A percentile compares a stretch with the other conserved stretches of the same genome.
Evolutionary conservation across 345 rosid species (phyloP).

Genomic region (Euphorbia tirucalli): DNA sequence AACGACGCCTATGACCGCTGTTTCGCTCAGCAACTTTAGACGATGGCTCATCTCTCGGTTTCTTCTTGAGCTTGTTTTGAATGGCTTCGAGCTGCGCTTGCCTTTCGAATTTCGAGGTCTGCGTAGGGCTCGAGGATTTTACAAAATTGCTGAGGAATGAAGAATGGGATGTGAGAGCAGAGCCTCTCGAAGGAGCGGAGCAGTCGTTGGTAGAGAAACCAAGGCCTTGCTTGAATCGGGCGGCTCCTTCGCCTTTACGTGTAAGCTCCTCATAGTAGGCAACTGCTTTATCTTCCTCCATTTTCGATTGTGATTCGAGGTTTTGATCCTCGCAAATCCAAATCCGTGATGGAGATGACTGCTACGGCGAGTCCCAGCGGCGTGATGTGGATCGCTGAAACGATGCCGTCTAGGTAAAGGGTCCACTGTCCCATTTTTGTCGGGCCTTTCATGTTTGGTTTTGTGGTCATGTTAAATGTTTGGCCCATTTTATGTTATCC

Average conservation of each 20-base stretch:
- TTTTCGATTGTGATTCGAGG: neutral
- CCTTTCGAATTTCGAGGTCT: conserved; percentile 43
- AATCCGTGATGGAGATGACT: neutral
- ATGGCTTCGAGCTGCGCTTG: conserved; percentile 64
- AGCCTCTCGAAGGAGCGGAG: conserved; percentile 44
- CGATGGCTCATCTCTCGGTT: conserved; percentile 5
- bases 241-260: conserved; percentile 90
- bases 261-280: conserved; percentile 57
- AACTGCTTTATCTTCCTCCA: conserved; percentile 27
- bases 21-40: conserved; percentile 19
- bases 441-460: neutral
- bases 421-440: neutral
- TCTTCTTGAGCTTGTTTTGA: conserved; percentile 70
- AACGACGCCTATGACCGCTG: conserved; percentile 15
- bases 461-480: neutral
- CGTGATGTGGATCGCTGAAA: neutral
- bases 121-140: conserved; percentile 61
- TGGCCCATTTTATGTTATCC: too few relatives aligned
- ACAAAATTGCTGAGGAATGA: conserved; percentile 72
- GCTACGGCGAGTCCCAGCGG: too few relatives aligned
- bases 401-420: neutral
- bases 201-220: conserved; percentile 51
- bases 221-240: conserved; percentile 93
- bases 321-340: neutral
- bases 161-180: conserved; percentile 52